phyloP scores from a whole-genome alignment of 176 grass and related monocot species.

The Oryza longistaminata region DNA sequence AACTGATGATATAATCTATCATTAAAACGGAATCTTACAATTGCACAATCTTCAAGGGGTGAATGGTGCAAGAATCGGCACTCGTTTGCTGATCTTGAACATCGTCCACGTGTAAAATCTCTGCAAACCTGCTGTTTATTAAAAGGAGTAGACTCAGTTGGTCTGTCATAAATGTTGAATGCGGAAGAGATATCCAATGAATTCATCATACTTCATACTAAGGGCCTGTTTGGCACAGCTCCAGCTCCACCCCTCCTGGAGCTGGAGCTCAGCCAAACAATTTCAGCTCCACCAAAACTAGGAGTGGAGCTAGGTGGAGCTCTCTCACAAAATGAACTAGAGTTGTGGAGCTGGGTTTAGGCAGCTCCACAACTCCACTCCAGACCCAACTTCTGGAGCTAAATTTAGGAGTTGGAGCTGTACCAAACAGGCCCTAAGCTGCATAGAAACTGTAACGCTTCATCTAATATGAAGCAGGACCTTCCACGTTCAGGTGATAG shows the following conservation, averaged over 20 bases:
- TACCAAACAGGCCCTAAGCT: no score
- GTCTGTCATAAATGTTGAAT: constrained; percentile 13
- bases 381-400: no score
- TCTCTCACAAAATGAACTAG: no score
- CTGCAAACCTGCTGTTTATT: constrained; percentile 49
- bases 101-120: constrained; percentile 59
- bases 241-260: no score
- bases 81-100: constrained; percentile 66
- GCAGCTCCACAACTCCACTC: no score
- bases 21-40: constrained; percentile 39
- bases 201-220: constrained; percentile 7
- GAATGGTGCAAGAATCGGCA: constrained; percentile 67
- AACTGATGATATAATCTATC: constrained; percentile 5
- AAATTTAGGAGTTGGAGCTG: no score
- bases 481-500: not conserved
- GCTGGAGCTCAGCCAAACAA: no score
- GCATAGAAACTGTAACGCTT: not conserved
- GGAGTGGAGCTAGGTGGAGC: no score
- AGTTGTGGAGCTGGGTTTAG: no score
- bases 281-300: no score
- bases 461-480: not conserved
- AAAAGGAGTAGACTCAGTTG: constrained; percentile 17
- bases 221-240: no score
- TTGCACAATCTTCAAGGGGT: constrained; percentile 43
- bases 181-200: not conserved